Evolutionary conservation across 805 yeast genomes (phyloP), one percentile per base, ranked within the genome.

Genomic region (Candida pini): DNA sequence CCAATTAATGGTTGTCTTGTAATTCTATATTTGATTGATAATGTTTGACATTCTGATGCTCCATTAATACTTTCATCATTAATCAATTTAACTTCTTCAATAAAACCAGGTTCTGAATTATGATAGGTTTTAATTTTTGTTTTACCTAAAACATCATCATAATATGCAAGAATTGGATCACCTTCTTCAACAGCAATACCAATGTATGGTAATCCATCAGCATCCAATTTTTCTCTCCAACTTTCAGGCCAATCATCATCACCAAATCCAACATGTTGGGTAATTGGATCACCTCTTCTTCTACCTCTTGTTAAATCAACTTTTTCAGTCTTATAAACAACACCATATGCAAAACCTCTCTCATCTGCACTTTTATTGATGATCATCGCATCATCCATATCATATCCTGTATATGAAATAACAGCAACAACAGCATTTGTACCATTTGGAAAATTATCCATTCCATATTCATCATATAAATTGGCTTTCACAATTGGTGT

Each of bases 331-430:
- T 92, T 92, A 65, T 85, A 88, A 45, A 92, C 94, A 7, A 95
- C 85, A 64, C 98, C 98, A 52, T 92, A 90, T 14, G 95, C 97
- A 47, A 92, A 92, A 1, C 98, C 98, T 61, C 98, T 76, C 65
- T 92, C 98, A 53, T 89, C 95, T 0, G 97, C 97, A 33, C 95
- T 84, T 62, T 92, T 92, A 63, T 92, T 92, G 49, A 92, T 76
- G 54, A 92, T 92, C 97, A 92, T 90, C 57, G 98, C 98, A 63
- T 92, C 98, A 67, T 92, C 98, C 97, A 92, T 92, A 84, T 92
- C 98, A 58, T 92, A 92, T 50, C 98, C 98, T 1, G 98, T 92
- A 61, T 92, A 92, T 0, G 98, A 89, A 56, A 92, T 92, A 49
- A 92, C 98, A 0, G 98, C 98, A 44, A 92, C 98, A 40, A 92